A percentile compares a stretch with the other conserved stretches of the same genome.
phyloP scores from a whole-genome alignment of 257 asterid genomes.

The Salvia miltiorrhiza region DNA sequence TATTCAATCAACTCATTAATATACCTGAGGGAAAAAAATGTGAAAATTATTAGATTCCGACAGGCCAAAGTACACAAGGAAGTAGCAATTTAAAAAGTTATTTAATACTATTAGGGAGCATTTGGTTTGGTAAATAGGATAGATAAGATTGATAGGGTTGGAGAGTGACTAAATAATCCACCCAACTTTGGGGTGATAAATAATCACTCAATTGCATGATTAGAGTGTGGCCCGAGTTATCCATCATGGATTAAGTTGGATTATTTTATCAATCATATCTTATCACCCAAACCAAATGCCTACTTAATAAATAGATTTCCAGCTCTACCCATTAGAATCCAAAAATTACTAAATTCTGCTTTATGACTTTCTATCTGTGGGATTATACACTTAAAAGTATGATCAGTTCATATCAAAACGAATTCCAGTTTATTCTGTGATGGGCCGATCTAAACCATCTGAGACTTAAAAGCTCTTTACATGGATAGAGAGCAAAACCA shows the following conservation, averaged over 20 bases:
- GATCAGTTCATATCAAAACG: not conserved
- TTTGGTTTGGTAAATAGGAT: no score
- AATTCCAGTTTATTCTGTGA: not conserved
- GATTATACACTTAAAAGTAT: not conserved
- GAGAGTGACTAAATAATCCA: no score
- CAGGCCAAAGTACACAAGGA: conserved; percentile 12
- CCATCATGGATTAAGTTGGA: no score
- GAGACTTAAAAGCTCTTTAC: not conserved
- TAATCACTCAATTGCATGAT: no score
- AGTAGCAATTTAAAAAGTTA: not conserved
- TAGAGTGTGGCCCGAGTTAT: no score
- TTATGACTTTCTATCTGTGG: not conserved
- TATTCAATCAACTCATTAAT: conserved; percentile 88
- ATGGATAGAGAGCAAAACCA: not conserved
- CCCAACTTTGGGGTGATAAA: no score
- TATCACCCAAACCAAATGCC: no score
- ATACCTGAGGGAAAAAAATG: conserved; percentile 46
- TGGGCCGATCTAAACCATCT: conserved; percentile 14
- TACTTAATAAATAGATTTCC: not conserved
- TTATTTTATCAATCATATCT: no score
- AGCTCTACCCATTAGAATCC: not conserved
- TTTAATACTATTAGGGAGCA: no score
- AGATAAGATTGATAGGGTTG: no score
- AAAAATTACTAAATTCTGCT: not conserved
- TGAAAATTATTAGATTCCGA: conserved; percentile 12